These are phyloP conservation scores for Hirsutella rhossiliensis DNA, from an alignment of 2,329 filamentous ascomycete genomes.

Conservation along the genomic window DNA sequence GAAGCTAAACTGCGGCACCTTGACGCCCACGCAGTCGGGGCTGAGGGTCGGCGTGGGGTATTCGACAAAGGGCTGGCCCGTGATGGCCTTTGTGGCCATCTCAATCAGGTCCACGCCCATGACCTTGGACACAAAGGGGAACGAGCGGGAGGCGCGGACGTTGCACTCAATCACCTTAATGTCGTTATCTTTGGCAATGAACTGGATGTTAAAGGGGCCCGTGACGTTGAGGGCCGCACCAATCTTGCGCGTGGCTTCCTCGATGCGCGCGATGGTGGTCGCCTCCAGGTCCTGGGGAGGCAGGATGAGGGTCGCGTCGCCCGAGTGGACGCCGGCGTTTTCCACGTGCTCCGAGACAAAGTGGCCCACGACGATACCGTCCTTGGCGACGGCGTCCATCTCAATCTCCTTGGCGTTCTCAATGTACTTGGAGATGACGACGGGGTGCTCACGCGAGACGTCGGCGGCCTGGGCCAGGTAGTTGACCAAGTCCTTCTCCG, in stretches of 20 bases:
- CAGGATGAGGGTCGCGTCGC: slow-evolving; percentile 89
- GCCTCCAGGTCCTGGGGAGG: slow-evolving; percentile 86
- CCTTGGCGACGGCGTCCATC: slow-evolving; percentile 93
- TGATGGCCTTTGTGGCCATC: slow-evolving; percentile 96
- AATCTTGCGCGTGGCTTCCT: slow-evolving; percentile 92
- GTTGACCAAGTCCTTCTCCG: slow-evolving; percentile 76
- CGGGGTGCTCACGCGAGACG: slow-evolving; percentile 88
- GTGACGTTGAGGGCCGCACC: slow-evolving; percentile 89
- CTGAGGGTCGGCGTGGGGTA: slow-evolving; percentile 71
- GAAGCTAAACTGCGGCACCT: slow-evolving; percentile 98
- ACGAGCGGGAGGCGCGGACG: slow-evolving; percentile 87
- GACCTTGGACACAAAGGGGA: slow-evolving; percentile 97
- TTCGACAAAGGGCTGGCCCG: slow-evolving; percentile 66
- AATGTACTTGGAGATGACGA: slow-evolving; percentile 99
- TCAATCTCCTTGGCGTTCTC: slow-evolving; percentile 99
- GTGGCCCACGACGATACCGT: slow-evolving; percentile 83
- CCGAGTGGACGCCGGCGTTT: slow-evolving; percentile 96
- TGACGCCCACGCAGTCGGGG: slow-evolving; percentile 82
- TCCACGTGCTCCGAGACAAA: slow-evolving; percentile 99
- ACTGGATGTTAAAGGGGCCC: slow-evolving; percentile 97
- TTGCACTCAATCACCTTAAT: slow-evolving; percentile 99
- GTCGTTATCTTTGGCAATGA: slow-evolving; percentile 98
- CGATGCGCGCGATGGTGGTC: slow-evolving; percentile 82
- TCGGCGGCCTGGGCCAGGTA: slow-evolving; percentile 86
- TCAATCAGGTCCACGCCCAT: slow-evolving; percentile 97